Evolutionary conservation across 1,284 basidiomycete species (phyloP), one percentile per base, ranked within the genome.

Genomic region (Phenoliferia sp.): DNA sequence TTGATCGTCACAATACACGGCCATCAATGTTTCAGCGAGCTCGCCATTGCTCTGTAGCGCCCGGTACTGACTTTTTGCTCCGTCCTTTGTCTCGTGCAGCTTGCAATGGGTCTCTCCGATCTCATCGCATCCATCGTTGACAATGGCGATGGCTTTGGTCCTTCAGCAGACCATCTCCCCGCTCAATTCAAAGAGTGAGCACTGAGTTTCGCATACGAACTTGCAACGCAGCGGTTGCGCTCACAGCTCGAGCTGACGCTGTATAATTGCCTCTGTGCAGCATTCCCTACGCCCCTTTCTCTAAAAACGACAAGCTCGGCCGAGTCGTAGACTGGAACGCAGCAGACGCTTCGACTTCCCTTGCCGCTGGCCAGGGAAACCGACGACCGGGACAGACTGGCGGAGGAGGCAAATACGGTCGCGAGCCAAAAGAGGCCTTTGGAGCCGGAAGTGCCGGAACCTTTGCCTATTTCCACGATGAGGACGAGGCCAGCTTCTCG

Each of bases 401-500:
- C 55, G 86, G 86, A 87, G 64, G 82, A 83, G 69, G 71, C 63
- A 73, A 69, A 67, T 64, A 73, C 66, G 57, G 65, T 63, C 66
- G 71, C 64, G 65, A 71, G 66, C 67, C 78, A 76, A 72, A 77
- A 79, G 80, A 82, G 69, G 80, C 80, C 7, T 81, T 81, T 72
- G 81, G 81, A 52, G 81, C 81, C 10, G 69, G 70, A 19, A 75
- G 77, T 16, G 93, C 91, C 72, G 90, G 89, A 32, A 75, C 75
- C 50, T 88, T 89, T 78, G 91, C 93, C 33, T 97, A 97, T 82
- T 94, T 95, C 83, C 94, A 98, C 81, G 94, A 91, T 72, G 95
- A 99, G 80, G 95, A 99, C 79, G 96, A 99, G 81, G 92, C 93
- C 33, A 92, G 88, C 67, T 99, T 99, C 86, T 95, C 92, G 56